Conservation (phyloP, 108 stramenopile species). For the Aurantiochytrium sp. region DNA sequence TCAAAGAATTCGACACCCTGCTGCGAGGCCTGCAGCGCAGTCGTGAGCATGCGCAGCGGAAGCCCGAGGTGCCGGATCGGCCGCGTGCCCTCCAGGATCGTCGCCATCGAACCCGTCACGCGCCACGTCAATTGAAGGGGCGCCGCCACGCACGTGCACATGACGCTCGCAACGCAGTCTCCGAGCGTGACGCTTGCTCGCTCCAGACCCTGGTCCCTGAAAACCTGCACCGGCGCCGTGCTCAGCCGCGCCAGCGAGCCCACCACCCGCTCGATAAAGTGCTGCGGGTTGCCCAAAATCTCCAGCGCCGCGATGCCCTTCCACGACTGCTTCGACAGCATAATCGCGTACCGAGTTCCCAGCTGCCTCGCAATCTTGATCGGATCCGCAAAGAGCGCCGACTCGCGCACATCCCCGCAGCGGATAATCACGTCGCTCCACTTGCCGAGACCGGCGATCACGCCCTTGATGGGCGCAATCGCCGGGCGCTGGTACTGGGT, state of each 20-base stretch:
- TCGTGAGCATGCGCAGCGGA: background rate
- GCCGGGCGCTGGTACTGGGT: constrained; percentile 12
- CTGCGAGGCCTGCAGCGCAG: background rate
- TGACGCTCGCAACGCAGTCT: background rate
- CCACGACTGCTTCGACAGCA: constrained; percentile 12
- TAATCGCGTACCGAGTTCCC: background rate
- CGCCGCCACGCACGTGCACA: background rate
- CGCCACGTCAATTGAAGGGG: background rate
- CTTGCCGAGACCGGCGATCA: constrained; percentile 3
- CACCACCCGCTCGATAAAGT: background rate
- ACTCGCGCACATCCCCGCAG: background rate
- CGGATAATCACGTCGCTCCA: constrained; percentile 7
- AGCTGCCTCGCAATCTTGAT: background rate
- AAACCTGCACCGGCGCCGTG: background rate
- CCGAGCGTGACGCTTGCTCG: background rate
- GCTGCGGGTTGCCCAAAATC: constrained; percentile 23
- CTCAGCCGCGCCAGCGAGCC: background rate
- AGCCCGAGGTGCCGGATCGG: background rate
- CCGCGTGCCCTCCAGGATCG: background rate
- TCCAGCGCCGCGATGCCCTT: constrained; percentile 22
- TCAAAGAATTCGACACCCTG: constrained; percentile 14
- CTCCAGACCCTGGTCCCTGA: background rate
- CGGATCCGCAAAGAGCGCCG: background rate
- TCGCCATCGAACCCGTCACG: constrained; percentile 2
- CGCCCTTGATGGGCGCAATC: background rate